Evolutionary conservation across 1,139 yeast genomes (phyloP).

Genomic region (Hyphopichia burtonii): DNA sequence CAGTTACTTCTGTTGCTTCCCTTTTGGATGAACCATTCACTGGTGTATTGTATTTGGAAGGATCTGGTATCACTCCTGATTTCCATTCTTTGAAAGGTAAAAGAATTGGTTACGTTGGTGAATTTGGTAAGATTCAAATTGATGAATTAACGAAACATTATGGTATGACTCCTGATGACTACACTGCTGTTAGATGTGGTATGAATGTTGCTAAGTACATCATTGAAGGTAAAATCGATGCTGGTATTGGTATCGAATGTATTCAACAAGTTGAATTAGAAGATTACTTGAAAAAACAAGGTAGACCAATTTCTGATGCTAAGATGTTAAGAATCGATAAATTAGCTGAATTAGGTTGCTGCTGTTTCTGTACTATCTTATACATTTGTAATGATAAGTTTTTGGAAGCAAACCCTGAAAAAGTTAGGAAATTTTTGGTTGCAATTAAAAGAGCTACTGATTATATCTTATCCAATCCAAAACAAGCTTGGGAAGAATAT

Average conservation of each 20-base stretch:
- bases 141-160: slow-evolving; percentile 56
- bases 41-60: slow-evolving; percentile 52
- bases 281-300: slow-evolving; percentile 45
- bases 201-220: slow-evolving; percentile 60
- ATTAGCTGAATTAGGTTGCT: slow-evolving; percentile 58
- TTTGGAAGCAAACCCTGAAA: slow-evolving; percentile 48
- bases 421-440: slow-evolving; percentile 41
- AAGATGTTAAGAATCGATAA: slow-evolving; percentile 57
- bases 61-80: slow-evolving; percentile 51
- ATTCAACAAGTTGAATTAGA: slow-evolving; percentile 60
- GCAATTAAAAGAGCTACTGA: slow-evolving; percentile 54
- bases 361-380: slow-evolving; percentile 58
- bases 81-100: slow-evolving; percentile 54
- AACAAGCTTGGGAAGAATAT: slow-evolving; percentile 47
- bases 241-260: slow-evolving; percentile 60
- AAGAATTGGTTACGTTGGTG: slow-evolving; percentile 57
- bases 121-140: slow-evolving; percentile 58
- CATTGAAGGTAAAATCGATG: slow-evolving; percentile 55
- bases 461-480: slow-evolving; percentile 42
- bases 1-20: slow-evolving; percentile 56
- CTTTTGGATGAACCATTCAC: slow-evolving; percentile 59
- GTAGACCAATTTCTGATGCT: slow-evolving; percentile 47
- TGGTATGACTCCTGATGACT: slow-evolving; percentile 55
- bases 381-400: slow-evolving; percentile 55
- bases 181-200: slow-evolving; percentile 61